Percentiles rank a stretch among this genome's conserved stretches.
phyloP scores from a whole-genome alignment of 768 basidiomycete genomes.

The Suillus plorans region DNA sequence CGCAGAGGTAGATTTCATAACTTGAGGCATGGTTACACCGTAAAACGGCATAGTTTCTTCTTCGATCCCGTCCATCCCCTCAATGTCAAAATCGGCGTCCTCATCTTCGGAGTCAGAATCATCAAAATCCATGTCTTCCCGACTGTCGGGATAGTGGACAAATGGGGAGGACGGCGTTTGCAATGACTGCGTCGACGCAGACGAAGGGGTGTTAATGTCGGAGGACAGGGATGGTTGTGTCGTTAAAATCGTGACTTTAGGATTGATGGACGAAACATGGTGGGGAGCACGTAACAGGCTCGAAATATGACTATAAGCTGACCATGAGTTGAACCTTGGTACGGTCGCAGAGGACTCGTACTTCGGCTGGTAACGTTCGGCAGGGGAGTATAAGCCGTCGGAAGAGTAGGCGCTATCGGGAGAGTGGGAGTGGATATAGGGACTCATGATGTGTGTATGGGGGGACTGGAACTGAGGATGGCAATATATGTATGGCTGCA shows the following conservation, averaged over 20 bases:
- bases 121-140: slow-evolving; percentile 27
- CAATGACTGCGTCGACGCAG: slow-evolving; percentile 31
- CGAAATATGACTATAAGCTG: slow-evolving; percentile 16
- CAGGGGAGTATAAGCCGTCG: slow-evolving; percentile 21
- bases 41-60: slow-evolving; percentile 23
- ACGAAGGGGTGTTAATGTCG: slow-evolving; percentile 32
- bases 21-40: slow-evolving; percentile 20
- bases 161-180: slow-evolving; percentile 32
- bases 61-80: slow-evolving; percentile 33
- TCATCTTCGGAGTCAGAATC: slow-evolving; percentile 30
- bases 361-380: slow-evolving; percentile 25
- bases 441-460: slow-evolving; percentile 27
- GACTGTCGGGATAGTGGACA: slow-evolving; percentile 11
- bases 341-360: slow-evolving; percentile 9
- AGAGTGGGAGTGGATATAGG: slow-evolving; percentile 21
- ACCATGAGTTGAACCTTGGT: slow-evolving; percentile 19
- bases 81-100: slow-evolving; percentile 33
- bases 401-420: slow-evolving; percentile 19
- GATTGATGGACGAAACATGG: slow-evolving; percentile 22
- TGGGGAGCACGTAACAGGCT: slow-evolving; percentile 14
- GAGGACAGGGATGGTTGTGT: slow-evolving; percentile 20
- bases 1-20: slow-evolving; percentile 32
- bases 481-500: slow-evolving; percentile 33
- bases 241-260: slow-evolving; percentile 29
- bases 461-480: slow-evolving; percentile 23